Base-by-base conservation (phyloP, 2,329 filamentous ascomycete species). In the Aspergillus chevalieri region DNA sequence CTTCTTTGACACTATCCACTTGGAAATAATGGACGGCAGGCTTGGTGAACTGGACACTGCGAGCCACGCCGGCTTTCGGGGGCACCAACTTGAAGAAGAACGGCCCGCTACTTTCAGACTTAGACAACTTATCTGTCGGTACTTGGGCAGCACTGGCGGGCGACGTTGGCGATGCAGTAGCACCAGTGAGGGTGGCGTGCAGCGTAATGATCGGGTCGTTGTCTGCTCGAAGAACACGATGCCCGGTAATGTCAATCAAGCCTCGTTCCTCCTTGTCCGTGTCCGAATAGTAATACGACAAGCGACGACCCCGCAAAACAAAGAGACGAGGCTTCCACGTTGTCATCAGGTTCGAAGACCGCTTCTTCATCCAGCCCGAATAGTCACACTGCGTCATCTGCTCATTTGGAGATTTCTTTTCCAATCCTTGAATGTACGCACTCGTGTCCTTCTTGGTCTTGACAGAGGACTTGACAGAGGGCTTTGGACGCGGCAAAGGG, bases 351-450 rank as follows among this genome's bases (percentile, higher is more conserved):
- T 92, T 93, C 1, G 89, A 92, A 52, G 89, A 95, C 71, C 94
- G 91, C 79, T 98, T 98, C 77, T 93, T 97, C 93, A 98, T 98
- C 93, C 93, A 98, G 1, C 93, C 93, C 62, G 86, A 92, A 67
- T 95, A 97, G 64, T 98, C 92, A 48, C 89, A 92, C 53, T 83
- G 84, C 53, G 83, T 75, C 70, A 95, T 93, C 52, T 92, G 90
- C 65, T 95, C 89, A 48, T 83, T 78, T 0, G 93, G 93, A 0
- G 81, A 74, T 52, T 92, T 86, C 69, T 91, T 90, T 59, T 87
- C 80, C 38, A 97, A 74, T 0, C 93, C 93, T 26, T 88, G 85
- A 15, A 85, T 88, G 69, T 97, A 98, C 1, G 93, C 93, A 62
- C 91, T 96, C 0, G 93, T 98, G 50, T 89, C 85, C 66, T 97